Evolutionary conservation across 495 filamentous ascomycete genomes (phyloP).

Genomic region (Aspergillus indologenus): DNA sequence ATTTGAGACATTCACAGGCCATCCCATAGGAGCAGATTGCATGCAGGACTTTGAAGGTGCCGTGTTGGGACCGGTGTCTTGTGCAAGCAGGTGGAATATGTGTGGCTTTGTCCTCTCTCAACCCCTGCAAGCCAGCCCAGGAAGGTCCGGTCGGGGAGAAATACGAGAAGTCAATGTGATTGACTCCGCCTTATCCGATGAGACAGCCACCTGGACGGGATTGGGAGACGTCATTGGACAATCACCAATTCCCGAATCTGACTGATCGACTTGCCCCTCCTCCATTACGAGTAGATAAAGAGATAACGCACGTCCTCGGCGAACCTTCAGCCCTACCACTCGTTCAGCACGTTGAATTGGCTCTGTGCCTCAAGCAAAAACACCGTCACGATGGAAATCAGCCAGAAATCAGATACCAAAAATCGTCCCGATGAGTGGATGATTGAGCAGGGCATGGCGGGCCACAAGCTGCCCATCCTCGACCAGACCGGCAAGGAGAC

Average conservation of each 20-base stretch:
- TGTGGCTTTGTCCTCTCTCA: too few species aligned
- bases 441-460: constrained; percentile 50
- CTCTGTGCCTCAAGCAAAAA: too few species aligned
- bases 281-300: not conserved
- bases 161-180: not conserved
- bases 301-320: not conserved
- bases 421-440: constrained; percentile 53
- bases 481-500: constrained; percentile 40
- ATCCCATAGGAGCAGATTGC: too few species aligned
- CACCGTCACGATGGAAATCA: not conserved
- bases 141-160: not conserved
- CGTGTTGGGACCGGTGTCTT: too few species aligned
- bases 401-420: constrained; percentile 13
- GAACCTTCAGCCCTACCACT: too few species aligned
- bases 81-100: too few species aligned
- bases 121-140: too few species aligned
- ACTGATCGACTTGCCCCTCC: not conserved
- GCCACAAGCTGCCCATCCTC: constrained; percentile 43
- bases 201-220: not conserved
- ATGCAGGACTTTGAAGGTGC: too few species aligned
- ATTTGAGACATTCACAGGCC: too few species aligned
- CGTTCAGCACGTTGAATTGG: too few species aligned
- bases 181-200: not conserved
- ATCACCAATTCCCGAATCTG: not conserved
- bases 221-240: not conserved